Base-by-base conservation (phyloP, 768 basidiomycete species). In the Naganishia onofrii region DNA sequence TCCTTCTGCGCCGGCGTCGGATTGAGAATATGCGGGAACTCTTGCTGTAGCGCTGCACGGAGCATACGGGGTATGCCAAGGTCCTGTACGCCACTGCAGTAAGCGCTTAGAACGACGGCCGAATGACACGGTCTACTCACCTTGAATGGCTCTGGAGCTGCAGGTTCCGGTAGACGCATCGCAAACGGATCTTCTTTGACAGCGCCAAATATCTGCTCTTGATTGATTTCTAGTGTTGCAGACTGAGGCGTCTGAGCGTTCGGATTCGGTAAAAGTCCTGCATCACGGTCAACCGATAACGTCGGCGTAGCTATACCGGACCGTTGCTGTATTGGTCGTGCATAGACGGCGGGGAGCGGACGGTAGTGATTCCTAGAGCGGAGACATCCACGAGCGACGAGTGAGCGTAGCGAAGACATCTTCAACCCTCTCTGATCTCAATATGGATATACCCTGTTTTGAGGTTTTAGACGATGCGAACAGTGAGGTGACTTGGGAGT, bases 1-100 rank as follows among this genome's bases (percentile, higher is more conserved):
- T 12, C 42, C 10, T 51, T 28, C 34, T 69, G 68, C 17, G 56
- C 56, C 13, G 32, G 32, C 3, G 68, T 69, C 1, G 68, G 68
- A 3, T 26, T 28, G 29, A 17, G n/a, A 26, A 69, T 51, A 23
- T 57, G 31, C 0, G 68, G 68, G 29, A 60, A 69, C 17, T 44
- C 13, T 31, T 55, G 13, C n/a, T 8, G 12, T 19, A 68, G 21
- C 21, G 67, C 51, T 17, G 23, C 4, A 31, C 21, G 7, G n/a
- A 68, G 17, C 2, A 42, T 15, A 10, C 60, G 60, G 46, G 60
- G 60, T 4, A 63, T 63, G 4, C 60, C 60, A 7, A 63, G 42
- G 28, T n/a, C 10, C 60, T 63, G 23, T 13, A n/a, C 12, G 36
- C 21, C 46, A 26, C 26, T 19, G 29, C 2, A 15, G 21, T 32